Conservation (phyloP, 139 green algal species). For the Nannochloris sp. region DNA sequence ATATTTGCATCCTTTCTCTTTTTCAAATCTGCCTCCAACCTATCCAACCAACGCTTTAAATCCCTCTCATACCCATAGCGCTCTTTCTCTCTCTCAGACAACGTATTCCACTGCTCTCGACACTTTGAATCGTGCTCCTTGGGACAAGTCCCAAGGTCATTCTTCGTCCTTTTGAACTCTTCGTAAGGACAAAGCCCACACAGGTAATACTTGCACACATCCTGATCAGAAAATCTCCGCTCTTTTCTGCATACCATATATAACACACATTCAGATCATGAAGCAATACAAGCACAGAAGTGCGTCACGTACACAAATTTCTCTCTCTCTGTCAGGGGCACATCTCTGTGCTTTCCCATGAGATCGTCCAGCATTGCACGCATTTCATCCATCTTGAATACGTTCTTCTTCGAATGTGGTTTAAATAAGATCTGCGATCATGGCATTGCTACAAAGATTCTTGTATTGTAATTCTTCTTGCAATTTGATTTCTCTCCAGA, state of each 20-base stretch:
- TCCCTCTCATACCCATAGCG: slow-evolving; percentile 33
- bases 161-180: slow-evolving; percentile 44
- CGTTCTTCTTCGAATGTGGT: too few species aligned
- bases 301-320: slow-evolving; percentile 7
- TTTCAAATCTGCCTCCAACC: slow-evolving; percentile 33
- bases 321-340: slow-evolving; percentile 7
- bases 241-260: background rate
- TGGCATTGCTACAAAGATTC: too few species aligned
- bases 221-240: slow-evolving; percentile 29
- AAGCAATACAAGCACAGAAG: background rate
- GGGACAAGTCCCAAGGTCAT: slow-evolving; percentile 38
- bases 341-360: slow-evolving; percentile 33
- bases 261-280: background rate
- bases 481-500: too few species aligned
- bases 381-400: slow-evolving; percentile 30
- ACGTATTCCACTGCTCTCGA: slow-evolving; percentile 27
- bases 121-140: slow-evolving; percentile 33
- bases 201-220: slow-evolving; percentile 37
- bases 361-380: slow-evolving; percentile 35
- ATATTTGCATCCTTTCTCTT: slow-evolving; percentile 33
- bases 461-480: too few species aligned
- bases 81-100: slow-evolving; percentile 30
- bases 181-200: slow-evolving; percentile 41
- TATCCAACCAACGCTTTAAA: slow-evolving; percentile 32
- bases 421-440: too few species aligned